A percentile compares a stretch with the other conserved stretches of the same genome.
Conservation (phyloP, 805 yeast species). For the Yarrowia sp. region DNA sequence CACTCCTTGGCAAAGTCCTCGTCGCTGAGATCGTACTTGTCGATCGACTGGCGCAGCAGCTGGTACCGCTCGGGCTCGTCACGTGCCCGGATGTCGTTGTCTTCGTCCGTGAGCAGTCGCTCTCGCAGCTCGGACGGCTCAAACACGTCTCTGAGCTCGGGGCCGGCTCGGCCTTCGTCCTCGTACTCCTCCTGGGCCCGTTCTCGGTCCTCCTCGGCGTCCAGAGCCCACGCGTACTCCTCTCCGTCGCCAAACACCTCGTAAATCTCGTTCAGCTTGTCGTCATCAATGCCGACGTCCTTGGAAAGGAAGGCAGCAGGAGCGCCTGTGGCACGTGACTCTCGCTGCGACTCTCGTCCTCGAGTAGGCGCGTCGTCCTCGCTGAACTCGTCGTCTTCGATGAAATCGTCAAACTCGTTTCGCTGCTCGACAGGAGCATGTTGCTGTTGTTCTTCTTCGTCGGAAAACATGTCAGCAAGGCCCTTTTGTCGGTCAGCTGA, state of each 20-base stretch:
- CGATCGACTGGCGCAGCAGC: slow-evolving; percentile 69
- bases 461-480: slow-evolving; percentile 74
- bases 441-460: slow-evolving; percentile 51
- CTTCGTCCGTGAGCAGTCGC: slow-evolving; percentile 89
- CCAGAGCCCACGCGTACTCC: slow-evolving; percentile 98
- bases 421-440: slow-evolving; percentile 46
- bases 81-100: slow-evolving; percentile 81
- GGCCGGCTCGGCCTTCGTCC: slow-evolving; percentile 53
- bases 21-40: slow-evolving; percentile 65
- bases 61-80: slow-evolving; percentile 96
- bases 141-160: slow-evolving; percentile 83
- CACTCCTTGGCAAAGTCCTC: slow-evolving; percentile 76
- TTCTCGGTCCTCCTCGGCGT: slow-evolving; percentile 76
- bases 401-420: slow-evolving; percentile 92
- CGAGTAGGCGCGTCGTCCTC: slow-evolving; percentile 52
- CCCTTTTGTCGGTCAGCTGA: slow-evolving; percentile 51
- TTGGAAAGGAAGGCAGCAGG: slow-evolving; percentile 47
- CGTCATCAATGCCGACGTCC: slow-evolving; percentile 72
- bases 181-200: slow-evolving; percentile 50
- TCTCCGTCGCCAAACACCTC: slow-evolving; percentile 98
- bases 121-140: slow-evolving; percentile 93
- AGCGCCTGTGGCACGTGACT: slow-evolving; percentile 34
- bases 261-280: slow-evolving; percentile 87
- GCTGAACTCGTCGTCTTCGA: slow-evolving; percentile 94
- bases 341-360: slow-evolving; percentile 17